Evolutionary conservation across 176 grass and related monocot genomes (phyloP).

Genomic region (Melocanna baccifera): DNA sequence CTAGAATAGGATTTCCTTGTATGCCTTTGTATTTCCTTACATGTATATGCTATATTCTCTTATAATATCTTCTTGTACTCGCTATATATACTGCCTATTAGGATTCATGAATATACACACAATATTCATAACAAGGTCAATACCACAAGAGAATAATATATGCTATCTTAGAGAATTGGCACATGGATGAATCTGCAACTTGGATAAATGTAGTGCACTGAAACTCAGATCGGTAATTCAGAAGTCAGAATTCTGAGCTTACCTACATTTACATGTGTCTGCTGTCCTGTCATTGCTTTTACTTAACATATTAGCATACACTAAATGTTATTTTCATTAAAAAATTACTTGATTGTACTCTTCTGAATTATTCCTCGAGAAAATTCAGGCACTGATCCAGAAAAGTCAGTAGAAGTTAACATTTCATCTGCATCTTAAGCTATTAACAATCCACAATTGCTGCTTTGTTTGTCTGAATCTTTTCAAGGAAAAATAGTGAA

Average conservation of each 20-base stretch:
- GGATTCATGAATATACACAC: too few relatives aligned
- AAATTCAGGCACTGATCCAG: constrained; percentile 16
- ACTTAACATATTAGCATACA: constrained; percentile 28
- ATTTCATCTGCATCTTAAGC: constrained; percentile 22
- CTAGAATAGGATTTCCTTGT: too few relatives aligned
- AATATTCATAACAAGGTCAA: background rate
- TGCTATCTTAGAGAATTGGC: constrained; percentile 4
- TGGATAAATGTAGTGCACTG: constrained; percentile 25
- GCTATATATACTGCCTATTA: too few relatives aligned
- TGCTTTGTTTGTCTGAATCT: constrained; percentile 14
- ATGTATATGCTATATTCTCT: too few relatives aligned
- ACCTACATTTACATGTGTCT: constrained; percentile 10
- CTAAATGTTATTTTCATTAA: background rate
- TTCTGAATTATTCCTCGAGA: background rate
- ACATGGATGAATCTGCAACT: background rate
- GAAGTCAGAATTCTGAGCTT: constrained; percentile 27
- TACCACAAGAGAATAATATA: constrained; percentile 4
- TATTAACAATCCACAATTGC: background rate
- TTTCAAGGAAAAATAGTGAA: constrained; percentile 28
- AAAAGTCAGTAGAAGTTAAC: constrained; percentile 29
- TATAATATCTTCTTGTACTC: too few relatives aligned
- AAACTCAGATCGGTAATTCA: constrained; percentile 22
- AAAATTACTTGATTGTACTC: background rate
- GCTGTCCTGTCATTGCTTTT: constrained; percentile 13
- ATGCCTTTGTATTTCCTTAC: too few relatives aligned